Conservation (phyloP, 1,139 yeast species). For the Taiozyma sp. region DNA sequence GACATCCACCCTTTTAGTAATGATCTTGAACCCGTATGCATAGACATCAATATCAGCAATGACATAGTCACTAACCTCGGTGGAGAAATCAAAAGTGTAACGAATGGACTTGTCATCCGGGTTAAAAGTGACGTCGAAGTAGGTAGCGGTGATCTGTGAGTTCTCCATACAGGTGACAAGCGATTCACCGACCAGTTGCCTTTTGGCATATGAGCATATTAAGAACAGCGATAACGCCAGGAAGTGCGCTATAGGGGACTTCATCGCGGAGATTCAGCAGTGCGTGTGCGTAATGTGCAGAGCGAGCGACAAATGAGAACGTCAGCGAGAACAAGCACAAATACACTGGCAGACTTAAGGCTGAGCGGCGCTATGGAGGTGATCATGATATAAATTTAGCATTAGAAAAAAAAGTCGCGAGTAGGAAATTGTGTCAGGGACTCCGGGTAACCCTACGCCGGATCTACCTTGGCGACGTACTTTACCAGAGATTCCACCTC, state of each 20-base stretch:
- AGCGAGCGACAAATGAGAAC: background rate
- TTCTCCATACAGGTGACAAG: constrained; percentile 71
- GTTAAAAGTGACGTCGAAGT: constrained; percentile 61
- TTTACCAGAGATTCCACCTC: too few species aligned
- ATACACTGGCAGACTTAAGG: background rate
- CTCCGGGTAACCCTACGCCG: too few species aligned
- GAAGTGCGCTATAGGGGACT: background rate
- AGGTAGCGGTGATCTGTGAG: constrained; percentile 60
- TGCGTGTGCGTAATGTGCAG: background rate
- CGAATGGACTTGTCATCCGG: constrained; percentile 60
- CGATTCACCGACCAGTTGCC: constrained; percentile 56
- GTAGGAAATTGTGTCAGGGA: background rate
- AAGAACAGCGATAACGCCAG: background rate
- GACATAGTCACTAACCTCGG: constrained; percentile 56
- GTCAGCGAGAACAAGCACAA: background rate
- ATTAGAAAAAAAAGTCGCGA: background rate
- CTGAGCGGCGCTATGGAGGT: background rate
- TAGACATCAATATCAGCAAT: constrained; percentile 59
- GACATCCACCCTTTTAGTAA: constrained; percentile 46
- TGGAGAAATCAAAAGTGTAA: constrained; percentile 56
- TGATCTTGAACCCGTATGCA: constrained; percentile 71
- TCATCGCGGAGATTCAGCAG: constrained; percentile 42
- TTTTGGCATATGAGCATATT: constrained; percentile 9
- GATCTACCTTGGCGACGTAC: too few species aligned
- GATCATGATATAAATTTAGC: background rate